Percentiles rank a stretch among this genome's conserved stretches.
These are phyloP conservation scores for Vanrija sp. DNA, from an alignment of 1,284 basidiomycete genomes.

Conservation along the genomic window DNA sequence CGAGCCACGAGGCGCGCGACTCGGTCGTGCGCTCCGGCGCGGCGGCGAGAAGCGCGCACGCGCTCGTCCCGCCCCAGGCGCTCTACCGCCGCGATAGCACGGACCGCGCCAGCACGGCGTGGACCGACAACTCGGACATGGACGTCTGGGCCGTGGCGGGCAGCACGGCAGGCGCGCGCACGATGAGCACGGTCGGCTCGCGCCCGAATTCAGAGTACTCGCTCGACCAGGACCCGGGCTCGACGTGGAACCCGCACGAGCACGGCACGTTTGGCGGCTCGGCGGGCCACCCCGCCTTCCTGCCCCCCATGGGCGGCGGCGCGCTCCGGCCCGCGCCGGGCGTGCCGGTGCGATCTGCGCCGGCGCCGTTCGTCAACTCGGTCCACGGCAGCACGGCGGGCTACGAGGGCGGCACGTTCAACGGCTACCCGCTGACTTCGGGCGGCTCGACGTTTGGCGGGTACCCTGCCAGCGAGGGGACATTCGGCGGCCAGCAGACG, in stretches of 20 bases:
- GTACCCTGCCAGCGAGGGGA: not conserved
- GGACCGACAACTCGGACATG: slow-evolving; percentile 35
- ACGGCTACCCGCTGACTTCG: too few species aligned
- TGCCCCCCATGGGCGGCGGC: too few species aligned
- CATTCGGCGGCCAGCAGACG: too few species aligned
- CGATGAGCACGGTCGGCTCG: slow-evolving; percentile 23
- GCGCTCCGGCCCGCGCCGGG: too few species aligned
- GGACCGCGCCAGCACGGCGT: slow-evolving; percentile 8
- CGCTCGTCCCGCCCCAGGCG: not conserved
- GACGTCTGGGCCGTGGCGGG: slow-evolving; percentile 32
- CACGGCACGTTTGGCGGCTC: not conserved
- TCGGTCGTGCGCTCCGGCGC: not conserved
- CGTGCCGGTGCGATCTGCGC: too few species aligned
- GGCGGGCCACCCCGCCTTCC: not conserved
- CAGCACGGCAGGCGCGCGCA: slow-evolving; percentile 26
- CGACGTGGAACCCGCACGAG: not conserved
- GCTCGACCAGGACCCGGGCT: slow-evolving; percentile 16
- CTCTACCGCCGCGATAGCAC: not conserved
- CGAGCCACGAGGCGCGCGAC: slow-evolving; percentile 8
- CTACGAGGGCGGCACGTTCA: too few species aligned
- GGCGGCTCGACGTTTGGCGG: not conserved
- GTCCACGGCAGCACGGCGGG: too few species aligned
- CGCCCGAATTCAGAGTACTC: slow-evolving; percentile 19
- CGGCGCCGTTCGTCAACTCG: too few species aligned
- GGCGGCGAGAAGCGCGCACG: not conserved